Base-by-base conservation (phyloP, 2,329 filamentous ascomycete genomes). In the Chaetoscypha palmicola region DNA sequence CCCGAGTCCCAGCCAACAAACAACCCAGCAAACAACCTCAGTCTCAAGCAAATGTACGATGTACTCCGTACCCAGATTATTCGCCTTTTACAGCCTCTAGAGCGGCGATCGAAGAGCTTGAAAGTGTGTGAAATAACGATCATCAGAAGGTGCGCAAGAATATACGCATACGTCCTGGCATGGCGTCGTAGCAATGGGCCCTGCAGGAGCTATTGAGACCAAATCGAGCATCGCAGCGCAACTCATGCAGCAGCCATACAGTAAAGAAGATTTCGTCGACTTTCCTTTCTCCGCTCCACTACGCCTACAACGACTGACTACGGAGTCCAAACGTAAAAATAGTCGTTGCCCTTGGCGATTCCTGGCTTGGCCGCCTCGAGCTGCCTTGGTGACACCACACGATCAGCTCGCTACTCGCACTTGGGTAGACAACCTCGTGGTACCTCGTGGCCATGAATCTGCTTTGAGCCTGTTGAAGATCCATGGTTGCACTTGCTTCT, bases 361-460 rank as follows among this genome's bases (percentile, higher is more conserved):
- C 17, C 17, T 31, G 24, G 24, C 24, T 40, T 38, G 21, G 24
- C 38, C 38, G 24, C 24, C 24, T 40, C 17, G 26, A 40, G 28
- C 26, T 40, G 24, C 38, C 38, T 33, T 11, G 12, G 34, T 37
- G 20, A 11, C 17, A 37, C 34, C 16, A 12, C 34, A 23, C 23
- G 17, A 37, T 34, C 37, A 17, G 16, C 38, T 41, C 38, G 30
- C 28, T 33, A 24, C 38, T 41, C 38, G 38, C 19, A 41, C 38
- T 33, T 28, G 12, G 28, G 16, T 31, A 31, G 12, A 31, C 3
- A 10, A 11, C 11, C 16, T 14, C 28, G 3, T 31, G 16, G n/a
- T n/a, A n/a, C n/a, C n/a, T n/a, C n/a, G n/a, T n/a, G n/a, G n/a
- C n/a, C n/a, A n/a, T n/a, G n/a, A n/a, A n/a, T n/a, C n/a, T n/a